Conservation (phyloP, 2,329 filamentous ascomycete species). For the Nemania bipapillata region DNA sequence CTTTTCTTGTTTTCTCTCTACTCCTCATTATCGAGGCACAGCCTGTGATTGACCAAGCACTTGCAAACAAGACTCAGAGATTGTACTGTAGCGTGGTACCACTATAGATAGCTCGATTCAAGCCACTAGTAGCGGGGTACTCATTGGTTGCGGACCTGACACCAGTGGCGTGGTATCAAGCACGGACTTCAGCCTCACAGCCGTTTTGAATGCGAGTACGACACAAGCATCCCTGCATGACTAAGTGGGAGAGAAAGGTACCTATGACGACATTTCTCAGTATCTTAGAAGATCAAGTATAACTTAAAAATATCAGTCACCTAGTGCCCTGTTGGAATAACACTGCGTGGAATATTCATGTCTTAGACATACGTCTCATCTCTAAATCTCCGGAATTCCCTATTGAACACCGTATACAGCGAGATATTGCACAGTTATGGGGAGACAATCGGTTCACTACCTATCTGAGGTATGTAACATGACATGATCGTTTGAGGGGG, state of each 20-base stretch:
- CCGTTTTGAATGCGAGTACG: neutral
- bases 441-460: conserved; percentile 5
- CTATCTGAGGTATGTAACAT: neutral
- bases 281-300: too few relatives aligned
- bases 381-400: neutral
- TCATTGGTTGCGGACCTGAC: neutral
- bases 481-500: neutral
- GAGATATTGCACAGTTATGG: neutral
- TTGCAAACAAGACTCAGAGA: too few relatives aligned
- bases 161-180: neutral
- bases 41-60: neutral
- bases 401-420: too few relatives aligned
- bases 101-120: neutral
- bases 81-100: neutral
- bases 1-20: too few relatives aligned
- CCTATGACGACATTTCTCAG: conserved; percentile 15
- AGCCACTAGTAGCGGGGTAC: neutral
- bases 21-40: too few relatives aligned
- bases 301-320: too few relatives aligned
- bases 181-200: conserved; percentile 7
- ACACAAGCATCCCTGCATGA: neutral
- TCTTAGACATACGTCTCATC: neutral
- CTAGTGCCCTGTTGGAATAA: conserved; percentile 7
- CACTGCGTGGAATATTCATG: neutral
- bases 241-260: neutral